Base-by-base conservation (phyloP, 495 filamentous ascomycete genomes). In the Antarctomyces pellizariae region DNA sequence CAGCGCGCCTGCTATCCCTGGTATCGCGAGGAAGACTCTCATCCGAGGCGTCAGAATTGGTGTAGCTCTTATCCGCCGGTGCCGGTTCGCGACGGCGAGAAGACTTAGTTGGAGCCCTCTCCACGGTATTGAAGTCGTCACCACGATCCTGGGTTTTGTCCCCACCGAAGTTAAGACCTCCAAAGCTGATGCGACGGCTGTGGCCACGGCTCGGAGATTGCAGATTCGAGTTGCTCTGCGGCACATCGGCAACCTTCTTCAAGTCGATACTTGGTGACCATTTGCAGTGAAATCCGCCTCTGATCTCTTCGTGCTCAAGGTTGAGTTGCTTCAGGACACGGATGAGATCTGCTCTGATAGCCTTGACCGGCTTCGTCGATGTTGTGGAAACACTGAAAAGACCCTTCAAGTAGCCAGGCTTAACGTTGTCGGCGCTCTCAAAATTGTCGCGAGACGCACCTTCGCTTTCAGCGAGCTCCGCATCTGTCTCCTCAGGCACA, bases 371-470 rank as follows among this genome's bases (percentile, higher is more conserved):
- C 36, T 82, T 86, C 39, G 73, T 89, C 36, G 82, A 92, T 2
- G 86, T 99, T 0, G 86, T 99, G 3, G 77, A 82, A 18, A 95
- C 86, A 43, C 83, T 93, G 56, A 99, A 99, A 13, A 99, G 66
- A 13, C 86, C 86, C 47, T 99, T 99, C 14, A 99, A 65, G 43
- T 73, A 99, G 14, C 95, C 86, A 1, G 89, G 89, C 42, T 91
- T 95, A 22, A 72, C 66, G 20, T 69, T 53, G 35, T 74, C 59
- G 38, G 75, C 50, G 51, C 53, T 58, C 16, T 52, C 52, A 7
- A 64, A 36, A 13, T 56, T 43, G 17, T 64, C 58, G 10, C 52
- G 50, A 14, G 59, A 66, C 13, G 54, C 45, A 7, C 61, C 59
- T 24, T 58, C 47, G 18, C 27, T 61, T 52, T 53, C 59, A 32